A percentile compares a stretch with the other conserved stretches of the same genome.
These are phyloP conservation scores for Hanseniaspora sp. DNA, from an alignment of 1,139 yeast species.

Conservation along the genomic window DNA sequence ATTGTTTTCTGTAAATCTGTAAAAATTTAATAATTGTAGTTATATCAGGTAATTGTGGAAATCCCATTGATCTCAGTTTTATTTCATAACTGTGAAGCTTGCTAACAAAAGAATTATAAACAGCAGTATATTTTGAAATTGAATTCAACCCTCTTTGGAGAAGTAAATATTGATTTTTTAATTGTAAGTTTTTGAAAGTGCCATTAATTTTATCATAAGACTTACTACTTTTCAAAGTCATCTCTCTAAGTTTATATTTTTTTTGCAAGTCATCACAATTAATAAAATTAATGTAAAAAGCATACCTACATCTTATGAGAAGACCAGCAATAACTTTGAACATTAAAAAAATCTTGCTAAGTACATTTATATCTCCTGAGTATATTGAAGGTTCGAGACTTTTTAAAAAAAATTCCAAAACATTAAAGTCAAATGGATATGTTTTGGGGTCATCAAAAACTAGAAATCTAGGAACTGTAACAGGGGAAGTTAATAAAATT, in stretches of 20 bases:
- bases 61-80: background rate
- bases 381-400: background rate
- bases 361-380: background rate
- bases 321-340: constrained; percentile 7
- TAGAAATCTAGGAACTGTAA: constrained; percentile 7
- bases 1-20: background rate
- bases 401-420: background rate
- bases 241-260: background rate
- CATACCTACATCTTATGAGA: constrained; percentile 7
- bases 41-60: constrained; percentile 1
- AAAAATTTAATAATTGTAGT: background rate
- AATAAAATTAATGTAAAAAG: background rate
- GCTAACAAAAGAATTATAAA: background rate
- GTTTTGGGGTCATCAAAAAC: constrained; percentile 5
- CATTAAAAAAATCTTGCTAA: background rate
- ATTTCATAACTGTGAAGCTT: background rate
- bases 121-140: background rate
- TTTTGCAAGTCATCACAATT: background rate
- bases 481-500: background rate
- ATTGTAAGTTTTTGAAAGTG: background rate
- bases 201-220: background rate
- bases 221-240: background rate
- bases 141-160: background rate
- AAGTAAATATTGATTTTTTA: background rate
- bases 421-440: constrained; percentile 8